Evolutionary conservation across 106 monocot species (phyloP).

Genomic region (Dendrobium nobile): DNA sequence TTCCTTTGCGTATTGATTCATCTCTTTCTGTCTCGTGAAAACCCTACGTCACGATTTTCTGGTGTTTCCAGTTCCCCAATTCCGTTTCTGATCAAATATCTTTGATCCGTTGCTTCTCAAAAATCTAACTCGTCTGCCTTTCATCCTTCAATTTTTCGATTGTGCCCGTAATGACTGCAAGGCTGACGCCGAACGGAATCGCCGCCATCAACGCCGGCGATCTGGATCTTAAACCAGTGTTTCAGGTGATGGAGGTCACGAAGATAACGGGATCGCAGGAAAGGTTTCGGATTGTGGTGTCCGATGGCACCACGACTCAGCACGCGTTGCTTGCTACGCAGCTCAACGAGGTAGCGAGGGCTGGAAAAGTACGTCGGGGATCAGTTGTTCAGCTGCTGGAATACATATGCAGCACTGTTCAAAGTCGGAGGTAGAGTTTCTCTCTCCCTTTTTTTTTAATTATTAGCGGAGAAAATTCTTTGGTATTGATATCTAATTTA

Average conservation of each 20-base stretch:
- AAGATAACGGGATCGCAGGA: slow-evolving; percentile 29
- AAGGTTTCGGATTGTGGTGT: slow-evolving; percentile 58
- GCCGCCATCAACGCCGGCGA: slow-evolving; percentile 52
- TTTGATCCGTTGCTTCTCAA: background rate
- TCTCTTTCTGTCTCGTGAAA: background rate
- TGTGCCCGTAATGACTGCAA: slow-evolving; percentile 28
- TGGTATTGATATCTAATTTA: background rate
- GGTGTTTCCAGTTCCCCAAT: background rate
- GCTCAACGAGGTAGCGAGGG: slow-evolving; percentile 42
- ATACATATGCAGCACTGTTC: slow-evolving; percentile 67
- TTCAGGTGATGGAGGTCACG: slow-evolving; percentile 69
- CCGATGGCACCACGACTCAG: slow-evolving; percentile 58
- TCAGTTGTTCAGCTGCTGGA: slow-evolving; percentile 84
- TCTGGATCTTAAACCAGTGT: slow-evolving; percentile 72
- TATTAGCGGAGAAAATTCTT: too few species aligned
- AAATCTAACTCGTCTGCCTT: background rate
- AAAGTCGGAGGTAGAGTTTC: slow-evolving; percentile 42
- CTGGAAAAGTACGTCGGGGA: slow-evolving; percentile 35
- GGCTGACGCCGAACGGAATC: slow-evolving; percentile 65
- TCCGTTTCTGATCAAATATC: background rate
- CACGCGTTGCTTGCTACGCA: slow-evolving; percentile 71
- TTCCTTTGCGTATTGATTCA: background rate
- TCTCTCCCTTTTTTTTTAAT: background rate
- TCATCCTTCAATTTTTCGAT: background rate
- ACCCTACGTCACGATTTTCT: background rate